These are phyloP conservation scores for Boletus sp. DNA, from an alignment of 768 basidiomycete genomes.

Conservation along the genomic window DNA sequence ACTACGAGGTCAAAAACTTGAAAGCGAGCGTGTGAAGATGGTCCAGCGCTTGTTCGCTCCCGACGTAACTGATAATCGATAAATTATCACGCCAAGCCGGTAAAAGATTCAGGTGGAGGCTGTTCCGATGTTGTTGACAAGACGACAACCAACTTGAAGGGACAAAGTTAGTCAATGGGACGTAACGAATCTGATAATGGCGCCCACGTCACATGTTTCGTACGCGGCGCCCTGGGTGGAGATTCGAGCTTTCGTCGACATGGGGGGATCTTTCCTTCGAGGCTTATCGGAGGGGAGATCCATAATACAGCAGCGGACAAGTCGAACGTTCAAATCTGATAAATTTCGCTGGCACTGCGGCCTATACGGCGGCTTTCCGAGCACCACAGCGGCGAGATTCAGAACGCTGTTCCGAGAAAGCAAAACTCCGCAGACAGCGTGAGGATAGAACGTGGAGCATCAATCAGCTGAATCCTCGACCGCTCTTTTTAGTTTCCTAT, in stretches of 20 bases:
- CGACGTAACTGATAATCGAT: not conserved
- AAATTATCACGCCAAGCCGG: not conserved
- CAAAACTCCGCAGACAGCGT: constrained; percentile 15
- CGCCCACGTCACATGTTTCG: not conserved
- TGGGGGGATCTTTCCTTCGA: too few species aligned
- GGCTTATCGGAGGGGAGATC: too few species aligned
- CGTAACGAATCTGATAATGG: not conserved
- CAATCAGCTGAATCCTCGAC: not conserved
- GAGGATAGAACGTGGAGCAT: constrained; percentile 12
- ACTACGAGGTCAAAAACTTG: not conserved
- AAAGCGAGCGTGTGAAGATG: not conserved
- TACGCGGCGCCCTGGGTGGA: constrained; percentile 13
- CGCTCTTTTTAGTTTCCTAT: not conserved
- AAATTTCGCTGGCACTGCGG: not conserved
- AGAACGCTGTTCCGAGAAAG: constrained; percentile 1
- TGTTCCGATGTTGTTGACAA: not conserved
- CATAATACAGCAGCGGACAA: not conserved
- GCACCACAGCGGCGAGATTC: not conserved
- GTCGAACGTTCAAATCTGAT: not conserved
- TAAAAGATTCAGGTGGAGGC: not conserved
- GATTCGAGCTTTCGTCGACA: not conserved
- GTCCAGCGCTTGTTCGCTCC: not conserved
- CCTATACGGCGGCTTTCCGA: not conserved
- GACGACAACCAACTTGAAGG: not conserved
- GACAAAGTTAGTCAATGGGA: not conserved